Base-by-base conservation (phyloP, 2,329 filamentous ascomycete genomes). In the Claviceps monticola region DNA sequence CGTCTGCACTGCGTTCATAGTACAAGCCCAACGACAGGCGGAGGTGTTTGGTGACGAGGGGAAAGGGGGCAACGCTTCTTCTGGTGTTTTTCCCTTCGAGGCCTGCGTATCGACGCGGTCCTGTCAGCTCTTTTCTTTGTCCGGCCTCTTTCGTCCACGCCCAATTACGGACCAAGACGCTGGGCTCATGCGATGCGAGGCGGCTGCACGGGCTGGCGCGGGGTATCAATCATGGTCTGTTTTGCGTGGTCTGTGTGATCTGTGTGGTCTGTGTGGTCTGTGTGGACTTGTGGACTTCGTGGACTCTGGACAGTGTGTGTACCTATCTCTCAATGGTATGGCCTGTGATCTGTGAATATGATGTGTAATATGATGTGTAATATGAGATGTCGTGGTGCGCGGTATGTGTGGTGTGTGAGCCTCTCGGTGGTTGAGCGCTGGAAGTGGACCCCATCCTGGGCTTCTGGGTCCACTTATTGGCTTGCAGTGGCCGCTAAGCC, bases 401-500 rank as follows among this genome's bases (percentile, higher is more conserved):
- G 39, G 3, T 9, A 17, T 41, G 39, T 19, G 39, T 41, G 8
- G 39, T 41, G 39, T 19, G 39, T 41, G 39, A 17, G 16, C 17
- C 17, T 41, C 16, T 41, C 16, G 39, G 42, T 43, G 42, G 19
- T 43, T 43, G 42, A 14, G 42, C 13, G 19, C 11, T 43, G 19
- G 19, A 21, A 19, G 19, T 43, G 19, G 42, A 19, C 2, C 9
- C 6, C 6, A 43, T 23, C 17, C 7, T 43, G 41, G 41, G 6
- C 17, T 43, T 13, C 41, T 43, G 19, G 19, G 5, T 9, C 14
- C 8, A 14, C 41, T 9, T 50, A 17, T n/a, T 21, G 36, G 47
- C 19, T 4, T 48, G 37, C 38, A 26, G 2, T 42, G 13, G n/a
- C 21, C 49, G 52, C 66, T 68, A 68, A 51, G 29, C 64, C 54